These are phyloP conservation scores for Entomortierella chlamydospora DNA, from an alignment of 192 early-diverging fungal genomes.

Conservation along the genomic window DNA sequence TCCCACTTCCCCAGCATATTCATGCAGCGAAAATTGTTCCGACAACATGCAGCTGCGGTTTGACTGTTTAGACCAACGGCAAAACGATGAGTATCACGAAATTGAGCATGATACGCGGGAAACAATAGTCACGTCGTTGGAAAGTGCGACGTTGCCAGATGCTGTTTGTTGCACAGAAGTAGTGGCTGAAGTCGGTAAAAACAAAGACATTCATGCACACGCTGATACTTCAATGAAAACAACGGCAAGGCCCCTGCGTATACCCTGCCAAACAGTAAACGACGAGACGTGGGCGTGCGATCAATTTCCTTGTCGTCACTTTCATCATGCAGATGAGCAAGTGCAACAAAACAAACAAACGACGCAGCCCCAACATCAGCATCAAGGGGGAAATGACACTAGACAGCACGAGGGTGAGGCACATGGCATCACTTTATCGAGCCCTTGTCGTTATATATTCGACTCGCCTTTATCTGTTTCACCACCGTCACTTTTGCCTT, in stretches of 20 bases:
- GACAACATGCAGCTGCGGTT: not conserved
- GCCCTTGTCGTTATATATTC: not conserved
- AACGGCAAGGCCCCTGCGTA: not conserved
- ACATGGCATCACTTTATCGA: not conserved
- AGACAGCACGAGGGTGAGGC: constrained; percentile 1
- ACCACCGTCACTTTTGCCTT: not conserved
- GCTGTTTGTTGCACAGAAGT: not conserved
- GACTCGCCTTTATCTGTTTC: not conserved
- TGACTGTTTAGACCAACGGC: not conserved
- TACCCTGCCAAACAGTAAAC: not conserved
- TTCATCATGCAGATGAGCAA: not conserved
- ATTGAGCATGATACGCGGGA: not conserved
- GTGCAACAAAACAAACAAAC: not conserved
- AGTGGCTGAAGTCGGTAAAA: not conserved
- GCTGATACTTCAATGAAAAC: not conserved
- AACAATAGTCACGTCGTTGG: not conserved
- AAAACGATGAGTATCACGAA: not conserved
- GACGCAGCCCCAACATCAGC: not conserved
- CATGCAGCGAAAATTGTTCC: not conserved
- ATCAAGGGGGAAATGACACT: not conserved
- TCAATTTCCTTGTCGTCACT: not conserved
- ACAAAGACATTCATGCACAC: not conserved
- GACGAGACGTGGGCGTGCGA: not conserved
- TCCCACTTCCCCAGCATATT: not conserved
- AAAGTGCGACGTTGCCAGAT: not conserved